Base-by-base conservation (phyloP, 805 yeast genomes). In the Suhomyces sp. region DNA sequence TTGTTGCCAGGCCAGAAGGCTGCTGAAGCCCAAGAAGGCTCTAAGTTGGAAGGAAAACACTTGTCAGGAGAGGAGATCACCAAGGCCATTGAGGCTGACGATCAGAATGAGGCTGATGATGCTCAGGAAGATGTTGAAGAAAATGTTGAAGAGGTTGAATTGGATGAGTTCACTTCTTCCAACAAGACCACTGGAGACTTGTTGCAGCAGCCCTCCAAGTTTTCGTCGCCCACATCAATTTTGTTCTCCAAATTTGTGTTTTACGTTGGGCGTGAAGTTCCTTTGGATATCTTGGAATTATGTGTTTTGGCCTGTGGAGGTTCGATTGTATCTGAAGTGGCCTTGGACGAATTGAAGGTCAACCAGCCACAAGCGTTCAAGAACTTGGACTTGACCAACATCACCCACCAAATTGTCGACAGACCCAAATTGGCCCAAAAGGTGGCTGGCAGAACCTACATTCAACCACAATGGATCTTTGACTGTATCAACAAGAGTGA, bases 401-500 rank as follows among this genome's bases (percentile, higher is more conserved):
- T 94, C 47, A 94, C 99, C 13, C 99, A 94, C 70, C 98, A 93
- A 71, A 86, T 94, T 60, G 85, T 86, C 57, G 99, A 94, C 71
- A 85, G 99, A 71, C 98, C 99, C 27, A 85, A 84, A 62, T 70
- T 93, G 43, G 66, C 78, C 25, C 79, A 82, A 57, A 89, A 85
- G 66, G 89, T 91, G 43, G 87, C 90, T 54, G 97, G 97, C 48
- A 84, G 98, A 76, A 89, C 96, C 0, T 94, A 94, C 65, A 69
- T 93, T 46, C 99, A 94, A 74, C 99, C 99, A 17, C 99, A 94
- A 77, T 94, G 99, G 99, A 78, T 94, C 27, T 92, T 94, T 68
- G 99, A 94, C 68, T 85, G 87, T 63, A 75, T 94, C 54, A 94
- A 94, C 75, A 86, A 87, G 71, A 81, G 83, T 47, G 77, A 81